These are phyloP conservation scores for Moricandia arvensis DNA, from an alignment of 345 rosid species.

Conservation along the genomic window DNA sequence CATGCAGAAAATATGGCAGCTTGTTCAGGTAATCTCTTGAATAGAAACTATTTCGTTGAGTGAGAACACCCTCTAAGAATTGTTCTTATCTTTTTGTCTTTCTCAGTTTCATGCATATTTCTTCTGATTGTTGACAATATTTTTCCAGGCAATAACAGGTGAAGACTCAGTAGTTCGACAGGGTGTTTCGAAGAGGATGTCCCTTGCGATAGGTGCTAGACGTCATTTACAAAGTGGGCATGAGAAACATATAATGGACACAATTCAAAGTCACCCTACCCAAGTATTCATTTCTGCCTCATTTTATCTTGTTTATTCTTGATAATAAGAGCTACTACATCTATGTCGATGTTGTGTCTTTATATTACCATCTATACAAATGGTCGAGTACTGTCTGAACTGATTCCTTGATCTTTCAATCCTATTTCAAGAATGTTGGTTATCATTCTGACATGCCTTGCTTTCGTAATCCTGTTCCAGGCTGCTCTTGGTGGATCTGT, in stretches of 20 bases:
- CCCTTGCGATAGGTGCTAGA: constrained; percentile 86
- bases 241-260: constrained; percentile 88
- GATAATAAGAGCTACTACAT: background rate
- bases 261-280: constrained; percentile 89
- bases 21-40: constrained; percentile 62
- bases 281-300: constrained; percentile 55
- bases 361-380: constrained; percentile 8
- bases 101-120: background rate
- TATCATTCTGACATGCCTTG: constrained; percentile 23
- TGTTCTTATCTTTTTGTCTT: constrained; percentile 4
- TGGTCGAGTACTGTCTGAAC: constrained; percentile 1
- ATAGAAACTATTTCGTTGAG: background rate
- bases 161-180: constrained; percentile 59
- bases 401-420: background rate
- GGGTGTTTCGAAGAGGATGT: constrained; percentile 72
- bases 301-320: background rate
- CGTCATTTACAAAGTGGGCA: constrained; percentile 89
- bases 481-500: constrained; percentile 98
- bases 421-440: constrained; percentile 21
- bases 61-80: constrained; percentile 14
- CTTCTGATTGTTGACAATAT: constrained; percentile 27
- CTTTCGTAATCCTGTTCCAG: constrained; percentile 40
- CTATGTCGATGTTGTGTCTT: constrained; percentile 1
- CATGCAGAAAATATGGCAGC: constrained; percentile 98
- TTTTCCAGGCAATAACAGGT: constrained; percentile 67